These are phyloP conservation scores for Xylaria venustula DNA, from an alignment of 495 filamentous ascomycete species.

Conservation along the genomic window DNA sequence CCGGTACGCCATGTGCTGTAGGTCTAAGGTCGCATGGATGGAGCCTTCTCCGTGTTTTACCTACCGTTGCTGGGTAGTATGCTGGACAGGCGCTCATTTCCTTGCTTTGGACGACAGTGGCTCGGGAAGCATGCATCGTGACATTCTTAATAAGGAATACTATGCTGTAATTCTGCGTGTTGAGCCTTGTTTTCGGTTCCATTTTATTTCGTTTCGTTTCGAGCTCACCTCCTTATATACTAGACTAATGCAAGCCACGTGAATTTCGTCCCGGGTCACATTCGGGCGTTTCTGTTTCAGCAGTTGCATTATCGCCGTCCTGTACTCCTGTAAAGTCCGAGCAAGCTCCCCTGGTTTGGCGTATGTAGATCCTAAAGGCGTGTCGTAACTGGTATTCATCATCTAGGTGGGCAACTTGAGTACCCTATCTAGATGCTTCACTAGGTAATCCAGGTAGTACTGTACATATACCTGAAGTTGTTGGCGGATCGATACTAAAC, in stretches of 20 bases:
- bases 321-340: not conserved
- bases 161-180: not conserved
- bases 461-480: no score
- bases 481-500: no score
- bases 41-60: not conserved
- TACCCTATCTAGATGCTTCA: no score
- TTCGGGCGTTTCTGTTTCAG: not conserved
- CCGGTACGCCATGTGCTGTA: not conserved
- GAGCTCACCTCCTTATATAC: not conserved
- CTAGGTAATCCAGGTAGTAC: no score
- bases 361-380: not conserved
- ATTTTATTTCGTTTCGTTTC: not conserved
- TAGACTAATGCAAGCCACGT: conserved; percentile 13
- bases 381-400: not conserved
- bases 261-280: not conserved
- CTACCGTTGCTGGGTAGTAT: not conserved
- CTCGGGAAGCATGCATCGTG: not conserved
- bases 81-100: not conserved
- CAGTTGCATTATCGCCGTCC: not conserved
- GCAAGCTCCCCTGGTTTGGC: not conserved
- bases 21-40: not conserved
- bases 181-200: not conserved
- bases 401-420: no score
- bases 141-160: not conserved
- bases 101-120: not conserved